Conservation (phyloP, 164 flowering plant genomes). For the Santalum album region DNA sequence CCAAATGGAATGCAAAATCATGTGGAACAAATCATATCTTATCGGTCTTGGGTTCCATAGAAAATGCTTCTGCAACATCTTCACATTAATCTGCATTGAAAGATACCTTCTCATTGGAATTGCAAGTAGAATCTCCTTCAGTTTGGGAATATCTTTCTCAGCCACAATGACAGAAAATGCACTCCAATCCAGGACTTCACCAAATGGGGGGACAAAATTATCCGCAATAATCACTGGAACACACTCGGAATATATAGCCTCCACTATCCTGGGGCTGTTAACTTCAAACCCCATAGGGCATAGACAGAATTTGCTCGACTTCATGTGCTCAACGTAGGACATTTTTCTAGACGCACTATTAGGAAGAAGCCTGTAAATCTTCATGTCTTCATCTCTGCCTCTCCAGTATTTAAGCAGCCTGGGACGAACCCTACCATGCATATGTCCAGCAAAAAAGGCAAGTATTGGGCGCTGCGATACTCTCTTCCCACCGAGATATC, state of each 20-base stretch:
- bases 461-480: slow-evolving; percentile 60
- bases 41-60: slow-evolving; percentile 50
- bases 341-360: slow-evolving; percentile 30
- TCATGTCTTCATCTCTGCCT: slow-evolving; percentile 54
- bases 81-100: slow-evolving; percentile 48
- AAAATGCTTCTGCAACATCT: slow-evolving; percentile 69
- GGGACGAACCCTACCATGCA: slow-evolving; percentile 69
- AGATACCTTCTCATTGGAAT: slow-evolving; percentile 47
- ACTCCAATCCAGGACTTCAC: slow-evolving; percentile 55
- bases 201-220: slow-evolving; percentile 48
- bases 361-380: slow-evolving; percentile 49
- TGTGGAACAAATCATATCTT: slow-evolving; percentile 62
- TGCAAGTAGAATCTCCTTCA: slow-evolving; percentile 47
- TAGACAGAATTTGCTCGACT: slow-evolving; percentile 57
- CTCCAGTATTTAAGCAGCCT: slow-evolving; percentile 44
- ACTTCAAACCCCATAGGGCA: slow-evolving; percentile 79
- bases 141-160: slow-evolving; percentile 59
- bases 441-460: slow-evolving; percentile 60
- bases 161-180: slow-evolving; percentile 52
- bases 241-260: slow-evolving; percentile 68
- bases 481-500: slow-evolving; percentile 45
- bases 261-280: slow-evolving; percentile 71
- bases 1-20: slow-evolving; percentile 72
- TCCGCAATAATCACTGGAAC: slow-evolving; percentile 73
- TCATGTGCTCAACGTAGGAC: slow-evolving; percentile 62